A percentile compares a stretch with the other conserved stretches of the same genome.
phyloP scores from a whole-genome alignment of 2,329 filamentous ascomycete species.

The Leptographium radiaticola region DNA sequence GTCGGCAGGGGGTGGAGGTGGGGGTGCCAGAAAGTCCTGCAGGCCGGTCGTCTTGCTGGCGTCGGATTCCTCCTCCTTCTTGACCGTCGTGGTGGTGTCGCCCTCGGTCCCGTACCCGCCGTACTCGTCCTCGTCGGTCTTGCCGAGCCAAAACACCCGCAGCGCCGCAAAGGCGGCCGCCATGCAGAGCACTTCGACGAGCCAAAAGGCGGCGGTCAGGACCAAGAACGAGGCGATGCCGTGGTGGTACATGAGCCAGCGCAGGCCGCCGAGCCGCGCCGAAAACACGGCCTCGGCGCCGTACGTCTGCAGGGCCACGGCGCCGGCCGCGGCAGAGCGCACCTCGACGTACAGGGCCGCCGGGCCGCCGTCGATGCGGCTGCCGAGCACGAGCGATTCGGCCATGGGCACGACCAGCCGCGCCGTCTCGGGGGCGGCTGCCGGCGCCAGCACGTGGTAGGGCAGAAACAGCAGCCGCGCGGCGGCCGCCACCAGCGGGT shows the following conservation, averaged over 20 bases:
- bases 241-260: constrained; percentile 81
- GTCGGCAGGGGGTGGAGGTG: too few species aligned
- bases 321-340: constrained; percentile 26
- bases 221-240: constrained; percentile 54
- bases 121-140: neutral
- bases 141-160: constrained; percentile 14
- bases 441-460: constrained; percentile 55
- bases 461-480: constrained; percentile 50
- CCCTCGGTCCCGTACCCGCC: neutral
- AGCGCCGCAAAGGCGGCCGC: constrained; percentile 50
- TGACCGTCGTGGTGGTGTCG: neutral
- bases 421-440: constrained; percentile 45
- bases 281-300: constrained; percentile 52
- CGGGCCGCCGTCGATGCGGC: constrained; percentile 23
- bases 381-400: constrained; percentile 53
- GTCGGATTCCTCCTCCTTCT: neutral
- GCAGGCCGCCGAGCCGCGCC: constrained; percentile 62
- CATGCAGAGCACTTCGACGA: constrained; percentile 56
- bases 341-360: constrained; percentile 46
- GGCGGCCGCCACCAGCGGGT: constrained; percentile 51
- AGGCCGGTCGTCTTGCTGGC: neutral
- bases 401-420: constrained; percentile 57
- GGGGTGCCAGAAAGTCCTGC: too few species aligned
- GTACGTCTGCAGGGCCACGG: constrained; percentile 59
- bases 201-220: constrained; percentile 65